A percentile compares a stretch with the other conserved stretches of the same genome.
These are phyloP conservation scores for Aphanomyces stellatus DNA, from an alignment of 352 stramenopile species.

Conservation along the genomic window DNA sequence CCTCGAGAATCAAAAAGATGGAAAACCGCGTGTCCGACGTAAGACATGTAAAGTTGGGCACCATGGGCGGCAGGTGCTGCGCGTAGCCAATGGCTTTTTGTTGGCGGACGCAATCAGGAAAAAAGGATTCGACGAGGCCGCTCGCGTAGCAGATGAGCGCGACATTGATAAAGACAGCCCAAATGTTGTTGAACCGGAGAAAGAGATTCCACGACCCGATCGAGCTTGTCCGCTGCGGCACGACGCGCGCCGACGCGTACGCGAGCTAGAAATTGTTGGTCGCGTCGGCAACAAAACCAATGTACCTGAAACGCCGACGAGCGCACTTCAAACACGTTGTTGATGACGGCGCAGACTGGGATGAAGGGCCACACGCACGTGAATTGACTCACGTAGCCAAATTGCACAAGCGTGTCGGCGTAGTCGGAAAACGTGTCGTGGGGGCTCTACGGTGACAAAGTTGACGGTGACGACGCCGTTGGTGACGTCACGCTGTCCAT, in stretches of 20 bases:
- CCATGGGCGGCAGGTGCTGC: slow-evolving; percentile 12
- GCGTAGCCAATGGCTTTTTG: background rate
- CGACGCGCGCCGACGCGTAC: slow-evolving; percentile 16
- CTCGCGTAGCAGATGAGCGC: slow-evolving; percentile 21
- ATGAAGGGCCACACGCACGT: slow-evolving; percentile 22
- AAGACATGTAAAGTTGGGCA: slow-evolving; percentile 16
- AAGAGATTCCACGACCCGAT: slow-evolving; percentile 21
- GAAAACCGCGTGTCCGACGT: background rate
- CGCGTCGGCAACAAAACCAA: background rate
- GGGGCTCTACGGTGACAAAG: background rate
- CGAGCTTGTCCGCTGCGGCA: slow-evolving; percentile 19
- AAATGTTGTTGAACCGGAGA: slow-evolving; percentile 21
- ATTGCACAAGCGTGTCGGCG: slow-evolving; percentile 20
- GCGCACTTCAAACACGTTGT: slow-evolving; percentile 22
- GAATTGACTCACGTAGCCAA: slow-evolving; percentile 21
- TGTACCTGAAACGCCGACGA: slow-evolving; percentile 21
- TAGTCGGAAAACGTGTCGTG: slow-evolving; percentile 21
- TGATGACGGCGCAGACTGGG: slow-evolving; percentile 19
- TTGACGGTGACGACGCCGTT: background rate
- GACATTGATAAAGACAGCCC: slow-evolving; percentile 21
- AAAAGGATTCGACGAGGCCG: slow-evolving; percentile 19
- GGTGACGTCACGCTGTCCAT: background rate
- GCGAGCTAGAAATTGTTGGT: slow-evolving; percentile 4
- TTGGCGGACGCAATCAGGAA: background rate
- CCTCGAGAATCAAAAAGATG: slow-evolving; percentile 16